phyloP scores from a whole-genome alignment of 768 basidiomycete genomes.

The Goffeauzyma gilvescens region DNA sequence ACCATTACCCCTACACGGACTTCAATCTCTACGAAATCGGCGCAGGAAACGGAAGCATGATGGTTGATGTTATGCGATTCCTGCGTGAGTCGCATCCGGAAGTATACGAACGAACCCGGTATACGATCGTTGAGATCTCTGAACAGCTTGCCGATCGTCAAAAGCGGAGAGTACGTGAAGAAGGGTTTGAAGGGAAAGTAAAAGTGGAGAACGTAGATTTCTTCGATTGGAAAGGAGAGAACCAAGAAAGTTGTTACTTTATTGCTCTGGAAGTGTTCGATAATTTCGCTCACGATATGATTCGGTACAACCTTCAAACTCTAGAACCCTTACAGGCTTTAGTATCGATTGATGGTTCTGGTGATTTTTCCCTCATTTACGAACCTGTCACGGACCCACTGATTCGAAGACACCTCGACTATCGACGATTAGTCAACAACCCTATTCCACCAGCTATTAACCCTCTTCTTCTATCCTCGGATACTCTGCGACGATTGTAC shows the following conservation, averaged over 20 bases:
- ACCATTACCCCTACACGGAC: slow-evolving; percentile 90
- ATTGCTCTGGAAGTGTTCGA: slow-evolving; percentile 91
- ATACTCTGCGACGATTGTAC: slow-evolving; percentile 45
- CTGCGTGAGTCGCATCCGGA: slow-evolving; percentile 55
- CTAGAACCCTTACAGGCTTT: slow-evolving; percentile 66
- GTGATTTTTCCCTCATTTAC: slow-evolving; percentile 71
- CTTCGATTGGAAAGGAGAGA: slow-evolving; percentile 41
- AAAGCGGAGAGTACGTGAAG: slow-evolving; percentile 21
- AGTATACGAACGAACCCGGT: slow-evolving; percentile 78
- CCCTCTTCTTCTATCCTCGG: slow-evolving; percentile 17
- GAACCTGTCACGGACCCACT: slow-evolving; percentile 68
- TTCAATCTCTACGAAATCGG: slow-evolving; percentile 93
- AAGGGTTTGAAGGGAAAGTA: slow-evolving; percentile 19
- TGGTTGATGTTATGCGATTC: slow-evolving; percentile 67
- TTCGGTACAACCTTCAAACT: slow-evolving; percentile 68
- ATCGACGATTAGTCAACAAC: slow-evolving; percentile 36
- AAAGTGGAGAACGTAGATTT: slow-evolving; percentile 46
- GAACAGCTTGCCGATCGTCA: slow-evolving; percentile 56
- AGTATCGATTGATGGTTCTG: slow-evolving; percentile 55
- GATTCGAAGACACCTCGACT: slow-evolving; percentile 53
- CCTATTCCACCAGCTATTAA: slow-evolving; percentile 37
- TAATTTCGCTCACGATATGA: slow-evolving; percentile 88
- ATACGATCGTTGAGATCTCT: slow-evolving; percentile 90
- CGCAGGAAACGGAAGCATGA: slow-evolving; percentile 90
- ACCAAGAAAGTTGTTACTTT: slow-evolving; percentile 74